A percentile compares a stretch with the other conserved stretches of the same genome.
These are phyloP conservation scores for Phytophthora nicotianae DNA, from an alignment of 352 stramenopile species.

Conservation along the genomic window DNA sequence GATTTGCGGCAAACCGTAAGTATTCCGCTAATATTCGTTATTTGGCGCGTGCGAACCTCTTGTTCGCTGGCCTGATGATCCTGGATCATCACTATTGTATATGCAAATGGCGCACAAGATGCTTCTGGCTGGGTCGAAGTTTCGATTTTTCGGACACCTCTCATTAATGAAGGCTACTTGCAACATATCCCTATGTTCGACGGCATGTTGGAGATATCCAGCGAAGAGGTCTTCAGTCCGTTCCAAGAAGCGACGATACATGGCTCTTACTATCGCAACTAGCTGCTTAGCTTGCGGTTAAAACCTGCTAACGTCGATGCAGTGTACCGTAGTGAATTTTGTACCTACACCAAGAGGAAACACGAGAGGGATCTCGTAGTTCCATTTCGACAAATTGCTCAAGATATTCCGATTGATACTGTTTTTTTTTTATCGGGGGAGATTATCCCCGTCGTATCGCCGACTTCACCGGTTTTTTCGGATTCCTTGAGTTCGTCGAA, in stretches of 20 bases:
- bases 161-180: constrained; percentile 27
- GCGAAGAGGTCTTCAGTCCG: constrained; percentile 33
- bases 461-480: too few relatives aligned
- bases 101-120: constrained; percentile 26
- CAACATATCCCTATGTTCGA: constrained; percentile 41
- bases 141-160: constrained; percentile 39
- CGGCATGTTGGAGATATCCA: constrained; percentile 26
- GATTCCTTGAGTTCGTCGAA: too few relatives aligned
- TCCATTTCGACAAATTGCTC: constrained; percentile 38
- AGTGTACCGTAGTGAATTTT: constrained; percentile 20
- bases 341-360: too few relatives aligned
- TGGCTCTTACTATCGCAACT: constrained; percentile 29
- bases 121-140: constrained; percentile 28
- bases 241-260: constrained; percentile 21
- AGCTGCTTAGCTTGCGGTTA: constrained; percentile 29
- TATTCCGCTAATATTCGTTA: neutral
- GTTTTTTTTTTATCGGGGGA: constrained; percentile 3
- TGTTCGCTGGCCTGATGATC: neutral
- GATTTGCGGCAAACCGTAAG: neutral
- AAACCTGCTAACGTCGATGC: constrained; percentile 25
- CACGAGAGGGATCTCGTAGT: neutral
- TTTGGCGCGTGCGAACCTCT: neutral
- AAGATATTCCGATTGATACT: constrained; percentile 27
- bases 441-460: too few relatives aligned
- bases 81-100: constrained; percentile 37